These are phyloP conservation scores for Yarrowia sp. DNA, from an alignment of 805 yeast species.

Conservation along the genomic window DNA sequence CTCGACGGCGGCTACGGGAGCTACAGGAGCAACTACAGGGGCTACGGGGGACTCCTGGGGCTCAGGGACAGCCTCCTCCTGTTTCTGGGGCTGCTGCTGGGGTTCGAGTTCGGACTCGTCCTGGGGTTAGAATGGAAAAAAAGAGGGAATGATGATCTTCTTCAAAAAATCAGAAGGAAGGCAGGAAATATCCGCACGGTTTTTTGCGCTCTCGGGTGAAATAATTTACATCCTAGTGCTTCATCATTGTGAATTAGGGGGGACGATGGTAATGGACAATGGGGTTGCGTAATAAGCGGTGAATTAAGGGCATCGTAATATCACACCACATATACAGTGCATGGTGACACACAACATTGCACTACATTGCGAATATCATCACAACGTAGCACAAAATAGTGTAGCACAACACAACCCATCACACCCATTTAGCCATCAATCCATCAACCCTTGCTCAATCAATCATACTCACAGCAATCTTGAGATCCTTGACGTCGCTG, in stretches of 20 bases:
- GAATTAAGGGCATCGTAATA: no score
- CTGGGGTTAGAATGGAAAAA: conserved; percentile 6
- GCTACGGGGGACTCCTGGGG: conserved; percentile 34
- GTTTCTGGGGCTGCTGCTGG: background rate
- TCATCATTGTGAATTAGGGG: conserved; percentile 47
- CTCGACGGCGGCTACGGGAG: no score
- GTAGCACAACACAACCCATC: no score
- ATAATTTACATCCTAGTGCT: conserved; percentile 47
- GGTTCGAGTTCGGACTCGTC: conserved; percentile 34
- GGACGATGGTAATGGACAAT: background rate
- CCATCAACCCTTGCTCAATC: conserved; percentile 37
- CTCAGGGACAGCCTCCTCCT: conserved; percentile 28
- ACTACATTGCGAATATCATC: no score
- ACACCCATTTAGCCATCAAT: background rate
- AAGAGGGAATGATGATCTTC: no score
- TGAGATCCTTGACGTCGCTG: conserved; percentile 86
- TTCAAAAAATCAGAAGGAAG: conserved; percentile 53
- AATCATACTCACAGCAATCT: conserved; percentile 72
- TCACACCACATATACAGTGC: no score
- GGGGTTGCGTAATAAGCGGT: background rate
- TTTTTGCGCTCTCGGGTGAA: conserved; percentile 48
- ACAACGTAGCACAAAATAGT: no score
- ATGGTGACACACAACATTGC: background rate
- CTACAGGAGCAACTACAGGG: conserved; percentile 12
- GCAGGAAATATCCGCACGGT: conserved; percentile 53